Evolutionary conservation across 306 rosid genomes (phyloP), one percentile per base, ranked within the genome.

Genomic region (Heteromeles arbutifolia): DNA sequence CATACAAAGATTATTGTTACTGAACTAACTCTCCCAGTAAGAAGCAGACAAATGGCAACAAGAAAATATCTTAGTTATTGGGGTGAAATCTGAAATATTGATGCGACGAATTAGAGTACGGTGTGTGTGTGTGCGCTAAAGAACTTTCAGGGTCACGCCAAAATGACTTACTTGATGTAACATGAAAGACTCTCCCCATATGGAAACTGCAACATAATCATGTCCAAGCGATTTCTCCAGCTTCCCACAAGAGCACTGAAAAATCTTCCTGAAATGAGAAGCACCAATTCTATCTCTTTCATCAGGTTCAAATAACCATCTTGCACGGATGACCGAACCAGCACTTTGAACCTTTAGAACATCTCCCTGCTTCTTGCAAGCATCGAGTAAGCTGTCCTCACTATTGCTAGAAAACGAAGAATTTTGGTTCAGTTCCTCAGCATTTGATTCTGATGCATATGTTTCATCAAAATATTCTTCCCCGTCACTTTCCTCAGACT

Each of bases 151-250:
- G 59, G 45, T 61, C 25, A 74, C 11, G 3, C 24, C 31, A 58
- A 70, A 29, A 79, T 67, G 61, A 69, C 92, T 85, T 86, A 90
- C 98, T 86, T 95, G 98, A 84, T 90, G 97, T 76, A 92, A 77
- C 97, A 95, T 95, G 87, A 95, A 95, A 43, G 97, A 92, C 80
- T 95, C 96, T 77, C 97, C 98, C 97, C 92, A 95, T 65, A 95
- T 85, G 63, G 86, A 78, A 66, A 95, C 26, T 90, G 90, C 97
- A 45, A 90, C 75, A 56, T 69, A 90, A 14, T 82, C 65, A 79
- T 63, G 65, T 74, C 91, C 91, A 69, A 75, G 78, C 1, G 92
- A 90, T 25, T 75, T 85, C 90, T 90, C 93, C 72, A 95, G 85
- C 80, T 85, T 88, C 50, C 85, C 97, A 77, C 97, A 90, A 69